A percentile compares a stretch with the other conserved stretches of the same genome.
Conservation (phyloP, 192 early-diverging fungal genomes). For the Rhizophlyctis rosea region DNA sequence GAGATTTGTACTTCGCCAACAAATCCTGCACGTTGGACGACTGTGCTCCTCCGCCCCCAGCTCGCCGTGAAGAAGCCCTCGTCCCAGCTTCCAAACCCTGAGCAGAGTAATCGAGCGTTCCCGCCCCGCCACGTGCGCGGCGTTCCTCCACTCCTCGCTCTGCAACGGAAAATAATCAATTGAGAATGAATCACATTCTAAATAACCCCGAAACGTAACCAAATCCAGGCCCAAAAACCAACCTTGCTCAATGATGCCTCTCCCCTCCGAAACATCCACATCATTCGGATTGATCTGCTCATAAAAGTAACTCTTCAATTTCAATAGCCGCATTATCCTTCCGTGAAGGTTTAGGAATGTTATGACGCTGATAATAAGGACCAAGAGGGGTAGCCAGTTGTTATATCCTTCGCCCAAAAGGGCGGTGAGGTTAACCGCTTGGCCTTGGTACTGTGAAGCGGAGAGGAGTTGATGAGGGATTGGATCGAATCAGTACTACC, state of each 20-base stretch:
- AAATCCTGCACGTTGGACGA: slow-evolving; percentile 28
- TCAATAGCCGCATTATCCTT: slow-evolving; percentile 68
- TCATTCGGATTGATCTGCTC: slow-evolving; percentile 17
- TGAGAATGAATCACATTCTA: not conserved
- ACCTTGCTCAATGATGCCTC: slow-evolving; percentile 52
- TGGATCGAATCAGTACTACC: not conserved
- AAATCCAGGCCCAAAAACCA: not conserved
- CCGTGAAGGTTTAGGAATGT: slow-evolving; percentile 82
- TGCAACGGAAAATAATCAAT: not conserved
- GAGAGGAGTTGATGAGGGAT: slow-evolving; percentile 55
- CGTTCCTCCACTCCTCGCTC: slow-evolving; percentile 26
- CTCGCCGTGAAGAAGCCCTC: too few species aligned
- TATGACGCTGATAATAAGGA: slow-evolving; percentile 71
- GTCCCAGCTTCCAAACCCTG: not conserved
- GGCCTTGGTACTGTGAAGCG: slow-evolving; percentile 46
- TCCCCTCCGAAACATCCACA: slow-evolving; percentile 41
- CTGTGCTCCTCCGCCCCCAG: not conserved
- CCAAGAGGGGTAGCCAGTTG: slow-evolving; percentile 82
- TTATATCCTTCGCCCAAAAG: slow-evolving; percentile 85
- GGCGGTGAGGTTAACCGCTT: slow-evolving; percentile 79
- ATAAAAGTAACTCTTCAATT: slow-evolving; percentile 39
- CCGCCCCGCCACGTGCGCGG: not conserved
- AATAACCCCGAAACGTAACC: too few species aligned
- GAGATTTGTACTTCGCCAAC: slow-evolving; percentile 32
- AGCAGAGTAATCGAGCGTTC: not conserved